Percentiles rank a stretch among this genome's conserved stretches.
phyloP scores from a whole-genome alignment of 2,329 filamentous ascomycete genomes.

The Verticillium klebahnii region DNA sequence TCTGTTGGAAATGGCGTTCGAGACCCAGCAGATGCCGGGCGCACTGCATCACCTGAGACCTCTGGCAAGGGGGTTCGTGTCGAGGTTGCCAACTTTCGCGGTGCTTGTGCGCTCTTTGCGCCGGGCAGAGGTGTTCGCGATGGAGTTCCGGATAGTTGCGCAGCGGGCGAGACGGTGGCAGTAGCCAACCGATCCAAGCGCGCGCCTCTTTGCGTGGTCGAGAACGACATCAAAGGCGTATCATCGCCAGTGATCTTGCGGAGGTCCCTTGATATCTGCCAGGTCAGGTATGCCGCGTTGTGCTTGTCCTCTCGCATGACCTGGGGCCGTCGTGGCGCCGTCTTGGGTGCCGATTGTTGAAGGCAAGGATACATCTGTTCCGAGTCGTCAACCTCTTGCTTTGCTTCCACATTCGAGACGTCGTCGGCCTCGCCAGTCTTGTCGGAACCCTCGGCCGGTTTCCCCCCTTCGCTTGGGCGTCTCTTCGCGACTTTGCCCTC shows the following conservation, averaged over 20 bases:
- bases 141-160: neutral
- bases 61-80: neutral
- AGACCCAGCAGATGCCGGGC: neutral
- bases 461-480: neutral
- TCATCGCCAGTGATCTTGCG: conserved; percentile 27
- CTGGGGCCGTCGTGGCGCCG: neutral
- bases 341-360: neutral
- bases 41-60: neutral
- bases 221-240: conserved; percentile 4
- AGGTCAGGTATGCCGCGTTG: conserved; percentile 38
- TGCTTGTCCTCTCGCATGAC: conserved; percentile 37
- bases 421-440: neutral
- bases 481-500: conserved; percentile 14
- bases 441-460: neutral
- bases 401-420: conserved; percentile 7
- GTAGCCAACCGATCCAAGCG: neutral
- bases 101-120: neutral
- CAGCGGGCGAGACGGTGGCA: neutral
- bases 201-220: conserved; percentile 11
- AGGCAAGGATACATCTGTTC: neutral
- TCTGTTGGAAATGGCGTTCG: conserved; percentile 1
- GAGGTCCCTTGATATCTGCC: conserved; percentile 36
- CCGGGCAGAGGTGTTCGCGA: neutral
- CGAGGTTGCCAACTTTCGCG: neutral
- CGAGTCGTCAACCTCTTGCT: conserved; percentile 20